These are phyloP conservation scores for Paramecium sonneborni DNA, from an alignment of 73 alveolate genomes.

Conservation along the genomic window DNA sequence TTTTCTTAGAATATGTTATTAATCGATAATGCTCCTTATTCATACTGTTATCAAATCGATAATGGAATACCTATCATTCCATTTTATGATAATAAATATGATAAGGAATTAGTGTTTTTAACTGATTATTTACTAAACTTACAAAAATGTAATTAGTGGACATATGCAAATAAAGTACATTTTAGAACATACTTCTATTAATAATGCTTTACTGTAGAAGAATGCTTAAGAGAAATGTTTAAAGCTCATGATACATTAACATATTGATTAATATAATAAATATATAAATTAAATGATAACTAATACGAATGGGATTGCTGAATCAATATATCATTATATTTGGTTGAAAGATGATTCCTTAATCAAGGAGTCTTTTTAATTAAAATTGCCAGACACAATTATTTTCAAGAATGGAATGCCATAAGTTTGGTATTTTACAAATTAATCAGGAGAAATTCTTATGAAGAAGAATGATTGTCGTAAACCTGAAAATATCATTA, in stretches of 20 bases:
- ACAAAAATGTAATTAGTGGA: neutral
- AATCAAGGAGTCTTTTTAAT: conserved; percentile 37
- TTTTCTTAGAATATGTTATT: conserved; percentile 77
- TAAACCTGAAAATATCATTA: neutral
- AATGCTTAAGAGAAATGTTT: neutral
- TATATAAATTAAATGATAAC: conserved; percentile 45
- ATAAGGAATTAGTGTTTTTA: conserved; percentile 69
- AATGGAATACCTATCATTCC: conserved; percentile 83
- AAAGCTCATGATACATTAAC: conserved; percentile 44
- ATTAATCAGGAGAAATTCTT: conserved; percentile 54
- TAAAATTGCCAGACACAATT: conserved; percentile 60
- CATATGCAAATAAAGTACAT: neutral
- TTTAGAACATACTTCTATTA: neutral
- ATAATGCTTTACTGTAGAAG: neutral
- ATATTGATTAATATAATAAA: neutral
- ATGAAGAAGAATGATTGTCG: conserved; percentile 57
- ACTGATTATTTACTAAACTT: neutral
- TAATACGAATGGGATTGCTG: conserved; percentile 58
- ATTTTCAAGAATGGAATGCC: conserved; percentile 48
- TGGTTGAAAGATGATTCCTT: conserved; percentile 65
- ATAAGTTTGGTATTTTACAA: conserved; percentile 66
- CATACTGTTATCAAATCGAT: conserved; percentile 68
- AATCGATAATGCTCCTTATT: conserved; percentile 77
- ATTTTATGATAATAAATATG: conserved; percentile 74
- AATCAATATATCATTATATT: conserved; percentile 41